Conservation (phyloP, 2,329 filamentous ascomycete genomes). For the Cladosporium oxysporum region DNA sequence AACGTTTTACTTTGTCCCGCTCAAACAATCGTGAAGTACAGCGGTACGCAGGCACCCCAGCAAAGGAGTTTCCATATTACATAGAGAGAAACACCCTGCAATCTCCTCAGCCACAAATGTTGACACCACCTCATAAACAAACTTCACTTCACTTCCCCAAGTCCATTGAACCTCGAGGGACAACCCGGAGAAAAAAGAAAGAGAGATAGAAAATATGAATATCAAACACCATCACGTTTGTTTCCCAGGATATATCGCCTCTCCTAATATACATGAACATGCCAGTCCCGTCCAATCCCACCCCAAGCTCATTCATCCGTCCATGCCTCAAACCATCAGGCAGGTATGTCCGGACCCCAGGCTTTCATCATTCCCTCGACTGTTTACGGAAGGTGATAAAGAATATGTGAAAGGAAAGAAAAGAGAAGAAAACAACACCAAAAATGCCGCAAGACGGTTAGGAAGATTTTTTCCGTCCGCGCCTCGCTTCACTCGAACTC, state of each 20-base stretch:
- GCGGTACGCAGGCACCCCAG: too few species aligned
- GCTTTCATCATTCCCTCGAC: not conserved
- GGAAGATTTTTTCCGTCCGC: not conserved
- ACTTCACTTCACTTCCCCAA: not conserved
- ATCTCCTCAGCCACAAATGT: too few species aligned
- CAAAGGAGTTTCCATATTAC: too few species aligned
- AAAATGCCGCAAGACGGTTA: not conserved
- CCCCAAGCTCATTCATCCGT: not conserved
- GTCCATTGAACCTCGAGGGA: too few species aligned
- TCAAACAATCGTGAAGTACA: too few species aligned
- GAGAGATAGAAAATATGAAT: not conserved
- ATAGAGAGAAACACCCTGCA: too few species aligned
- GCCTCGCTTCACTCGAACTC: not conserved
- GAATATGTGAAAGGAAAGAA: not conserved
- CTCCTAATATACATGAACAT: not conserved
- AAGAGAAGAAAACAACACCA: not conserved
- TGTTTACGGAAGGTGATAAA: not conserved
- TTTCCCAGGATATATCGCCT: not conserved
- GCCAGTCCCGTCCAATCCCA: not conserved
- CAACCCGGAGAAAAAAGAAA: not conserved
- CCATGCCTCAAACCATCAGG: not conserved
- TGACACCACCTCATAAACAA: too few species aligned
- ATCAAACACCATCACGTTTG: not conserved
- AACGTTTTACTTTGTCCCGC: too few species aligned
- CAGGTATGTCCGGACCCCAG: too few species aligned